Conservation (phyloP, 2,329 filamentous ascomycete species). For the Botryotinia convoluta region DNA sequence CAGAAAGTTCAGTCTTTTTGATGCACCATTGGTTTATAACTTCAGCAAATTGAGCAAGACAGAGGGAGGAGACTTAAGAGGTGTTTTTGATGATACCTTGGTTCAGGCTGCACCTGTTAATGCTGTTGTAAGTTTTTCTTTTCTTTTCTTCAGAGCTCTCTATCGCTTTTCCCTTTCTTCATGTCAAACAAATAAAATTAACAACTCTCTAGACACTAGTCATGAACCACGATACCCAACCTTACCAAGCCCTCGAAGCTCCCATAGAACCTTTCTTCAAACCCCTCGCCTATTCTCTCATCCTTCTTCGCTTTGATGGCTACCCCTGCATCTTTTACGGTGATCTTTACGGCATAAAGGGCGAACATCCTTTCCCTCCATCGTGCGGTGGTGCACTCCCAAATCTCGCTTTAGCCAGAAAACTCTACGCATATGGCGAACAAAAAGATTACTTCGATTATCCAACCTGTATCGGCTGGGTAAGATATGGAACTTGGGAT, state of each 20-base stretch:
- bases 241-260: conserved; percentile 60
- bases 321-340: conserved; percentile 70
- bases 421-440: conserved; percentile 63
- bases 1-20: conserved; percentile 60
- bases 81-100: conserved; percentile 60
- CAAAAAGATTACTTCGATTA: conserved; percentile 64
- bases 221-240: conserved; percentile 70
- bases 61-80: conserved; percentile 58
- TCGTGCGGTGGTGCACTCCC: conserved; percentile 55
- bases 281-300: conserved; percentile 67
- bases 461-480: conserved; percentile 58
- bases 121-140: conserved; percentile 50
- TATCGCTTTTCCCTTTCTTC: background rate
- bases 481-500: conserved; percentile 49
- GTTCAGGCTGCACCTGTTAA: conserved; percentile 52
- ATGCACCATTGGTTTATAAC: conserved; percentile 66
- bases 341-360: conserved; percentile 61
- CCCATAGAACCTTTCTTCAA: conserved; percentile 67
- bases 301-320: conserved; percentile 62
- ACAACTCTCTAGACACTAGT: conserved; percentile 55
- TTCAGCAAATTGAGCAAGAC: conserved; percentile 60
- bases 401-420: conserved; percentile 58
- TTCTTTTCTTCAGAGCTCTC: too few relatives aligned
- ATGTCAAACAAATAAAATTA: background rate
- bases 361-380: conserved; percentile 49